These are phyloP conservation scores for Ophiostoma montium DNA, from an alignment of 2,329 filamentous ascomycete species.

Conservation along the genomic window DNA sequence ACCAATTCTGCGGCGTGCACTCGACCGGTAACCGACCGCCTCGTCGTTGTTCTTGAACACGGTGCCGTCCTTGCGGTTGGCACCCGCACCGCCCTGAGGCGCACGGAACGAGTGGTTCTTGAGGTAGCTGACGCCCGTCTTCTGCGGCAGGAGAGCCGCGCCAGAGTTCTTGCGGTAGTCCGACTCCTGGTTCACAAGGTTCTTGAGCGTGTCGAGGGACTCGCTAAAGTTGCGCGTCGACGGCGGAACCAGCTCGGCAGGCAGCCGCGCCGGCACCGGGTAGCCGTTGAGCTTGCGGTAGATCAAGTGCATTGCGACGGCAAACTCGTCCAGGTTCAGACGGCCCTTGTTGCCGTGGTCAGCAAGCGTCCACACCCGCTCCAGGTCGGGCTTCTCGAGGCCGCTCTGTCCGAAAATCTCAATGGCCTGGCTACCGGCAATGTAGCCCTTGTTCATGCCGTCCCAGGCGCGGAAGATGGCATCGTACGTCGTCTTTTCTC, in stretches of 20 bases:
- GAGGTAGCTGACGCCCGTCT: slow-evolving; percentile 94
- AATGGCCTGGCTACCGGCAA: slow-evolving; percentile 82
- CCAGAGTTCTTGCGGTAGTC: slow-evolving; percentile 80
- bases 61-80: slow-evolving; percentile 78
- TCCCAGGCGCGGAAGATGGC: slow-evolving; percentile 94
- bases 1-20: slow-evolving; percentile 68
- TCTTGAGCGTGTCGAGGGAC: slow-evolving; percentile 87
- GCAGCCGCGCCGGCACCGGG: slow-evolving; percentile 72
- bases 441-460: slow-evolving; percentile 81
- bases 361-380: slow-evolving; percentile 86
- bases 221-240: slow-evolving; percentile 88
- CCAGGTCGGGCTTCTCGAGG: slow-evolving; percentile 76
- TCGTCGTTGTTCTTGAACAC: slow-evolving; percentile 96
- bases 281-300: slow-evolving; percentile 96
- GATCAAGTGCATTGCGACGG: slow-evolving; percentile 97
- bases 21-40: slow-evolving; percentile 82
- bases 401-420: slow-evolving; percentile 97
- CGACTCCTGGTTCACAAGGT: slow-evolving; percentile 75
- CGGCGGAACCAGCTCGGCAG: slow-evolving; percentile 83
- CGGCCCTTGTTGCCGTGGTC: slow-evolving; percentile 91
- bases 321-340: slow-evolving; percentile 91
- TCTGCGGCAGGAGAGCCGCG: slow-evolving; percentile 81
- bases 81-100: slow-evolving; percentile 38
- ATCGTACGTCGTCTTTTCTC: slow-evolving; percentile 95
- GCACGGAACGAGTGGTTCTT: slow-evolving; percentile 87